Conservation (phyloP, 108 stramenopile species). For the Nitzschia inconspicua region DNA sequence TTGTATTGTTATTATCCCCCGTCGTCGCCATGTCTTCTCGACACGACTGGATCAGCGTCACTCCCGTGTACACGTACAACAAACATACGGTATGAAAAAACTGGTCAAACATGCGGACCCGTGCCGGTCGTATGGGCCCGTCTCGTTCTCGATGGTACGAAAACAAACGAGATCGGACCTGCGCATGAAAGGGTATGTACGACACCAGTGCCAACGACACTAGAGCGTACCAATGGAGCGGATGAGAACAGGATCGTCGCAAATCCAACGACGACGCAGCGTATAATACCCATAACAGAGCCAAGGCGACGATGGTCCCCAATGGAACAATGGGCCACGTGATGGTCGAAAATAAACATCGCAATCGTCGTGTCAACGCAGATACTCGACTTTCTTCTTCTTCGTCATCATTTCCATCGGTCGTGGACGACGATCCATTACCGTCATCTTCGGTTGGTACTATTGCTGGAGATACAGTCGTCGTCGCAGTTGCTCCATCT, state of each 20-base stretch:
- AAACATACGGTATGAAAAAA: constrained; percentile 57
- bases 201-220: constrained; percentile 31
- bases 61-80: constrained; percentile 51
- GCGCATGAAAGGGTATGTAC: constrained; percentile 54
- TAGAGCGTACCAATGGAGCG: constrained; percentile 50
- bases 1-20: constrained; percentile 6
- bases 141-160: constrained; percentile 53
- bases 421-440: no score
- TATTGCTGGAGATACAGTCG: background rate
- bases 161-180: constrained; percentile 43
- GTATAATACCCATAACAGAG: constrained; percentile 50
- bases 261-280: constrained; percentile 48
- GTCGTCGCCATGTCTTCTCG: constrained; percentile 29
- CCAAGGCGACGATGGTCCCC: constrained; percentile 39
- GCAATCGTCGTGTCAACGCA: constrained; percentile 40
- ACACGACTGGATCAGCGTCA: constrained; percentile 55
- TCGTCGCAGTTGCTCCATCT: background rate
- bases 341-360: constrained; percentile 50
- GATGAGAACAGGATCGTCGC: constrained; percentile 41
- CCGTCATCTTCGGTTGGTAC: background rate
- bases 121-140: constrained; percentile 51
- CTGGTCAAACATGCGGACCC: constrained; percentile 61
- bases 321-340: constrained; percentile 63
- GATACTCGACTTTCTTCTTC: constrained; percentile 20
- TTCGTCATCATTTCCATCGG: constrained; percentile 1